Evolutionary conservation across 1,139 yeast genomes (phyloP).

Genomic region (Blastobotrys arbuscula): DNA sequence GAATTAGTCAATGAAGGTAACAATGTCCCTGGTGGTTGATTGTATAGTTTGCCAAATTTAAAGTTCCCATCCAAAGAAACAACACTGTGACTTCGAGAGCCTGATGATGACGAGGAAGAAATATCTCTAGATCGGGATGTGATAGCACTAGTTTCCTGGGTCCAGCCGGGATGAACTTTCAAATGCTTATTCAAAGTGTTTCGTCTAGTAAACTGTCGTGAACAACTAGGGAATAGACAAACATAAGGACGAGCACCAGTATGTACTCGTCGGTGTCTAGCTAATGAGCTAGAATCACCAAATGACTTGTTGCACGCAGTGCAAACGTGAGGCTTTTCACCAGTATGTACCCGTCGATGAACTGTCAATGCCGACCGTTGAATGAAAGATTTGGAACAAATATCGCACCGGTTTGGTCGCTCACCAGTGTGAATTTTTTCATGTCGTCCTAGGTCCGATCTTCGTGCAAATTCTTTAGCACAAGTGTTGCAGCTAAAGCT

Average conservation of each 20-base stretch:
- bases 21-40: neutral
- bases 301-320: slow-evolving; percentile 35
- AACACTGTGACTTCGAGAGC: neutral
- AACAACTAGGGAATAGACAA: slow-evolving; percentile 63
- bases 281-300: slow-evolving; percentile 38
- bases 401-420: slow-evolving; percentile 38
- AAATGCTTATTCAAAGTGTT: slow-evolving; percentile 67
- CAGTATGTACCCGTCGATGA: slow-evolving; percentile 77
- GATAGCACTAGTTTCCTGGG: slow-evolving; percentile 9
- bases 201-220: slow-evolving; percentile 58
- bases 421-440: slow-evolving; percentile 81
- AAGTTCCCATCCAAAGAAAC: neutral
- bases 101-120: neutral
- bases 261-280: slow-evolving; percentile 38
- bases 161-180: slow-evolving; percentile 47
- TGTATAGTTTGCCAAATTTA: neutral
- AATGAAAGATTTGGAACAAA: slow-evolving; percentile 52
- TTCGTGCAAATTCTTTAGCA: slow-evolving; percentile 46
- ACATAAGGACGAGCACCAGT: slow-evolving; percentile 59
- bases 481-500: slow-evolving; percentile 23
- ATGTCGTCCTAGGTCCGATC: slow-evolving; percentile 64
- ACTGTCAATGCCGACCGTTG: slow-evolving; percentile 68
- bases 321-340: slow-evolving; percentile 55
- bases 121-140: neutral
- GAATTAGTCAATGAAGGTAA: neutral